A percentile compares a stretch with the other conserved stretches of the same genome.
Evolutionary conservation across 371 early-diverging fungal genomes (phyloP).

Genomic region (Mucor velutinosus): DNA sequence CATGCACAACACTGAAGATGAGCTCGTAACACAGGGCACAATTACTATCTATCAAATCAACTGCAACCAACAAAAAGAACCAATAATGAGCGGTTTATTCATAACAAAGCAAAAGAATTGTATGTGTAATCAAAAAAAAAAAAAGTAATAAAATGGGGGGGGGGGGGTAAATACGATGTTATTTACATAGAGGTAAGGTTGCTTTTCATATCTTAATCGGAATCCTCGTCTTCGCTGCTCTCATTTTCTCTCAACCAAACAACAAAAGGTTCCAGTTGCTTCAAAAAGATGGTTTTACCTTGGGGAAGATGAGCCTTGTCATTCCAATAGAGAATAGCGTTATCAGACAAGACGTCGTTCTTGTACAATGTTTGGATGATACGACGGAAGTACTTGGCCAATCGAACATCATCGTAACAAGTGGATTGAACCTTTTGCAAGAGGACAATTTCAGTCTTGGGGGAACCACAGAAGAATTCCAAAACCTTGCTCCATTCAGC

Average conservation of each 20-base stretch:
- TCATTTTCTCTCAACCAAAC: constrained; percentile 79
- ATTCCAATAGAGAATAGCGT: constrained; percentile 91
- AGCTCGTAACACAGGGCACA: neutral
- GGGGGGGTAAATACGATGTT: neutral
- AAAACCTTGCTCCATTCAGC: constrained; percentile 71
- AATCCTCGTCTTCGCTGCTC: constrained; percentile 75
- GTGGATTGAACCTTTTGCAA: constrained; percentile 81
- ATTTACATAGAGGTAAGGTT: neutral
- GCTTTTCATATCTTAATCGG: neutral
- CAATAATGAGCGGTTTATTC: neutral
- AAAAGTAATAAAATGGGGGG: neutral
- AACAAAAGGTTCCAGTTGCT: constrained; percentile 91
- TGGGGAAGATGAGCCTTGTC: constrained; percentile 87
- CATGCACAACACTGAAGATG: neutral
- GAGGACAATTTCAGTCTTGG: constrained; percentile 85
- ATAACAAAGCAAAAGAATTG: neutral
- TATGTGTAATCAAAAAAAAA: constrained; percentile 2
- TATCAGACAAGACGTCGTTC: constrained; percentile 86
- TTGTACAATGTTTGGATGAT: constrained; percentile 85
- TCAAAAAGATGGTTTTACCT: constrained; percentile 87
- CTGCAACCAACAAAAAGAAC: neutral
- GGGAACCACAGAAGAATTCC: constrained; percentile 72
- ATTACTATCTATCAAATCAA: neutral
- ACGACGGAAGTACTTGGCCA: constrained; percentile 83
- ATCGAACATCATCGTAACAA: constrained; percentile 87